Evolutionary conservation across 2,329 filamentous ascomycete species (phyloP), one percentile per base, ranked within the genome.

Genomic region (Rosellinia necatrix): DNA sequence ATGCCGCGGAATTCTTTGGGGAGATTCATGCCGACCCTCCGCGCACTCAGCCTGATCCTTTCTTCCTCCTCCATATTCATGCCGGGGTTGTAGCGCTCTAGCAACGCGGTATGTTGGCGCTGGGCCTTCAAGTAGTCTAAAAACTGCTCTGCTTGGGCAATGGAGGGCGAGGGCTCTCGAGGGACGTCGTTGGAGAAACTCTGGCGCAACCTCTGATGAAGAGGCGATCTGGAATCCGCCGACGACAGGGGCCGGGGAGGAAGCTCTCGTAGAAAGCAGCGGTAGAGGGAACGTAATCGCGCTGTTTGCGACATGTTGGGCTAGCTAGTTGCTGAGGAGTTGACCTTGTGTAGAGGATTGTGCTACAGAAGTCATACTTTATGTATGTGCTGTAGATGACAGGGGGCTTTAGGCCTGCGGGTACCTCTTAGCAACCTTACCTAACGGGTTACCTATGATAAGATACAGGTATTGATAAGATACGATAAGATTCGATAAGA

Each of bases 31-130:
- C 93, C 94, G 35, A 97, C 92, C 70, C 90, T 84, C 74, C 91
- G 80, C 7, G 94, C 94, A 50, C 90, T 89, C 77, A 97, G 77
- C 55, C 91, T 78, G 37, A 97, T 86, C 58, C 90, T 81, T 77
- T 97, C 92, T 74, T 96, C 86, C 71, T 86, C 88, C 63, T 89
- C 85, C 88, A 96, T 90, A 64, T 85, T 84, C 85, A 96, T 91
- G 15, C 92, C 92, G 0, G 92, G 92, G 73, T 97, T 97, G 75
- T 99, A 97, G 66, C 92, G 82, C 75, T 97, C 92, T 32, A 97
- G 73, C 38, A 97, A 76, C 13, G 85, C 87, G 22, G 85, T 82
- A 72, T 97, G 97, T 70, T 84, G 84, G 49, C 92, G 81, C 78
- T 99, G 94, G n/a, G 92, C 88, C 65, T 85, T 84, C 17, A 94